Base-by-base conservation (phyloP, 2,329 filamentous ascomycete species). In the Venturia aucupariae region DNA sequence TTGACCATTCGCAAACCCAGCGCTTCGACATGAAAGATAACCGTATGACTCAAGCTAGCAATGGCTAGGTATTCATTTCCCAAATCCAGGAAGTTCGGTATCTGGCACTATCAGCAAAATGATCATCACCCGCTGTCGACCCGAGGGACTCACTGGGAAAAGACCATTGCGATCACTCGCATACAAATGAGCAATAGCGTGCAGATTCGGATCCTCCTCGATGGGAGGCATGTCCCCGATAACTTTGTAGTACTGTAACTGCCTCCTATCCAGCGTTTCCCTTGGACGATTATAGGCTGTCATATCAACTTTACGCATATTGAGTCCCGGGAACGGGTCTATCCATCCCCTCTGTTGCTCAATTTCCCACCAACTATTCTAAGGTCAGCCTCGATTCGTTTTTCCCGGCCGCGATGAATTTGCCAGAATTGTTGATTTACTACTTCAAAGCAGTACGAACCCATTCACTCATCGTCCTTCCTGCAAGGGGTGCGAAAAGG, bases 161-260 rank as follows among this genome's bases (percentile, higher is more conserved):
- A 65, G 60, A 17, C 64, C 64, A 27, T 85, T 85, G 30, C 80
- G 78, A 68, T 85, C 83, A 41, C 79, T 81, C 0, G 82, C 79
- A 68, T 84, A 85, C 54, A 84, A 73, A 70, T 86, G 83, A 3
- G 81, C 82, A 67, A 80, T 83, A 0, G 82, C 79, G 67, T 85
- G 82, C 22, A 85, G 71, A 67, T 85, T 85, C 39, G 81, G 70
- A 39, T 69, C 70, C 19, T 65, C 64, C 3, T 39, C 41, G 8
- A 66, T 24, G 10, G 65, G 55, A 4, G 73, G 69, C 44, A 75
- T 67, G 2, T 69, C 66, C 17, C 79, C 79, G 30, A 79, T 74
- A 0, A 79, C 70, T 3, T 75, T 72, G 68, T 82, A 83, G 64
- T 78, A 76, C 38, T 77, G 74, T 57, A 83, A 68, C 68, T 81